phyloP scores from a whole-genome alignment of 1,139 yeast genomes.

The Candida labiduridarum region DNA sequence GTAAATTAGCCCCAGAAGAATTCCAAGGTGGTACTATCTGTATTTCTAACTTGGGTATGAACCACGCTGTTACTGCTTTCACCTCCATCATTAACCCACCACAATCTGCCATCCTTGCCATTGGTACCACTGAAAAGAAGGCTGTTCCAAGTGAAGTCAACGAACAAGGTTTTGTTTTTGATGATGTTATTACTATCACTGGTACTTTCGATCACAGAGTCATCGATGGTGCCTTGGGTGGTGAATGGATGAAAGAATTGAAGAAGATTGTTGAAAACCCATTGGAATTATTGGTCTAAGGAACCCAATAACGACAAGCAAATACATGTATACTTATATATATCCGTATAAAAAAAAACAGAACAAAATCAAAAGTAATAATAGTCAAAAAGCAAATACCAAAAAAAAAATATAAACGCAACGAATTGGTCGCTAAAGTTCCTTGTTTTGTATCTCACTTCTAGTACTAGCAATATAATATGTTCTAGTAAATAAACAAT shows the following conservation, averaged over 20 bases:
- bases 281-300: slow-evolving; percentile 81
- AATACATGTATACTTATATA: neutral
- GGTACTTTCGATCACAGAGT: slow-evolving; percentile 98
- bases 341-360: too few relatives aligned
- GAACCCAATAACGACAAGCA: neutral
- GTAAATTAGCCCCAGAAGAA: slow-evolving; percentile 92
- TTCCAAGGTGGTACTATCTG: slow-evolving; percentile 99
- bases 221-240: slow-evolving; percentile 97
- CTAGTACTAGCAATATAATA: too few relatives aligned
- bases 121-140: slow-evolving; percentile 89
- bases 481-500: too few relatives aligned
- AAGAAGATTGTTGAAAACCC: slow-evolving; percentile 95
- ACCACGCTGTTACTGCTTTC: slow-evolving; percentile 86
- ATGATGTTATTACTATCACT: slow-evolving; percentile 86
- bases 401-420: neutral
- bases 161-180: slow-evolving; percentile 90
- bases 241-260: slow-evolving; percentile 92
- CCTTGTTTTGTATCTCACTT: too few relatives aligned
- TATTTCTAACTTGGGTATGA: slow-evolving; percentile 98
- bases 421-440: too few relatives aligned
- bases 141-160: slow-evolving; percentile 92
- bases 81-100: slow-evolving; percentile 99
- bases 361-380: neutral
- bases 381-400: neutral
- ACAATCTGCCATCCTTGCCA: slow-evolving; percentile 89